Evolutionary conservation across 352 stramenopile species (phyloP), one percentile per base, ranked within the genome.

Genomic region (Aphanomyces stellatus): DNA sequence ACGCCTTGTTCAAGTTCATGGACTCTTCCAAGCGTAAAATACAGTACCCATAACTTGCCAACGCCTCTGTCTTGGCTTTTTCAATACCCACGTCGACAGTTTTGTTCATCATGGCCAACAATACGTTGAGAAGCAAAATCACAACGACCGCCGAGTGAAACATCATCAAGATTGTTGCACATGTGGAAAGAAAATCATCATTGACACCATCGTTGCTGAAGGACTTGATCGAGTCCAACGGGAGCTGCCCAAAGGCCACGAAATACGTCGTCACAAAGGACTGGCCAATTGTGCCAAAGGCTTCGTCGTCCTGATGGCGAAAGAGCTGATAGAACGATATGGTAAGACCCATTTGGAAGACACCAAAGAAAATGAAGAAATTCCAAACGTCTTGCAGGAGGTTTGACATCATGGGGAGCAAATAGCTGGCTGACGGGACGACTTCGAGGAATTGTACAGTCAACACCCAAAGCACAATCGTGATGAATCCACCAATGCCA

Each of bases 61-160:
- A 28, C 30, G 60, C 60, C 25, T 67, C 60, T 1, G 60, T 67
- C 31, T 67, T 56, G 34, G 60, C 60, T 30, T 48, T 46, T 42
- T 67, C 60, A 33, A 67, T n/a, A 3, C 60, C 60, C 11, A 13
- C 31, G 33, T 67, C 60, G 4, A 67, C 41, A 11, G 60, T 67
- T 24, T 67, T 59, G 49, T 67, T 67, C 60, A 67, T 67, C 60
- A 59, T 60, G 4, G 60, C 60, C 19, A 67, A 27, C 19, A 67
- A 31, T 8, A 67, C 35, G 24, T 67, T 67, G 8, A 67, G 31
- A 4, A 67, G 60, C 19, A 67, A 19, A 56, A 67, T 43, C 15
- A 59, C 31, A 1, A 67, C 60, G 3, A 59, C 60, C 1, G 60
- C 60, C 22, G 60, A 22, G 35, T 67, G 60, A 34, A 67, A 67